These are phyloP conservation scores for Aspergillus affinis DNA, from an alignment of 495 filamentous ascomycete species.

Conservation along the genomic window DNA sequence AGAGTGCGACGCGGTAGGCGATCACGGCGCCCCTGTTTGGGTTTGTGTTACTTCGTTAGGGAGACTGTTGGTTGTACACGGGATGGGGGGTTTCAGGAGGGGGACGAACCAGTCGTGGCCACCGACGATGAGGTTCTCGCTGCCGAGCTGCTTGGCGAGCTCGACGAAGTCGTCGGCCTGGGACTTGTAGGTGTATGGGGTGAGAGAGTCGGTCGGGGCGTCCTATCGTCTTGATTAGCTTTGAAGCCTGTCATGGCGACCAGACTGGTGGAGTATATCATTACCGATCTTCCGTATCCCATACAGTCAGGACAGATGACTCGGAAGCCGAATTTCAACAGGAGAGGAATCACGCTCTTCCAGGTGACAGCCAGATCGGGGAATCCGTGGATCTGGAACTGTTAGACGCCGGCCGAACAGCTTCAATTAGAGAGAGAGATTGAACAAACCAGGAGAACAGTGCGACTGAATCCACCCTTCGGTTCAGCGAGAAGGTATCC, in stretches of 20 bases:
- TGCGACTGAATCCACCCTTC: constrained; percentile 1
- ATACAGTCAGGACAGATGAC: constrained; percentile 6
- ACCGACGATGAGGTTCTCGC: constrained; percentile 7
- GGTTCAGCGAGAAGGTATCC: constrained; percentile 6
- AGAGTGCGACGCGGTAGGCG: constrained; percentile 7
- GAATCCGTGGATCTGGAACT: constrained; percentile 9
- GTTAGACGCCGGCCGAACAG: neutral
- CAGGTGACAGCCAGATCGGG: constrained; percentile 6
- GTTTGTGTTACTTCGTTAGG: neutral
- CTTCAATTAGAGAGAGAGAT: neutral
- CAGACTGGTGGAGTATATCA: neutral
- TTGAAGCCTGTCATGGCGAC: neutral
- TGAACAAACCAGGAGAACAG: constrained; percentile 6
- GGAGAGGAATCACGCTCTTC: constrained; percentile 4
- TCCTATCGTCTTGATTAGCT: neutral
- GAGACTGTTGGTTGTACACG: neutral
- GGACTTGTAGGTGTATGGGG: constrained; percentile 5
- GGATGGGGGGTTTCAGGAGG: too few relatives aligned
- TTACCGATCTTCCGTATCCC: constrained; percentile 9
- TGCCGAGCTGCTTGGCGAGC: constrained; percentile 7
- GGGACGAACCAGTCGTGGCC: constrained; percentile 9
- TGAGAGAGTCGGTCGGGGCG: constrained; percentile 5
- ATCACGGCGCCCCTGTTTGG: constrained; percentile 6
- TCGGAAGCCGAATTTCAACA: constrained; percentile 6
- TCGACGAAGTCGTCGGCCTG: constrained; percentile 6